These are phyloP conservation scores for Fennellomyces sp. DNA, from an alignment of 371 early-diverging fungal species.

Conservation along the genomic window DNA sequence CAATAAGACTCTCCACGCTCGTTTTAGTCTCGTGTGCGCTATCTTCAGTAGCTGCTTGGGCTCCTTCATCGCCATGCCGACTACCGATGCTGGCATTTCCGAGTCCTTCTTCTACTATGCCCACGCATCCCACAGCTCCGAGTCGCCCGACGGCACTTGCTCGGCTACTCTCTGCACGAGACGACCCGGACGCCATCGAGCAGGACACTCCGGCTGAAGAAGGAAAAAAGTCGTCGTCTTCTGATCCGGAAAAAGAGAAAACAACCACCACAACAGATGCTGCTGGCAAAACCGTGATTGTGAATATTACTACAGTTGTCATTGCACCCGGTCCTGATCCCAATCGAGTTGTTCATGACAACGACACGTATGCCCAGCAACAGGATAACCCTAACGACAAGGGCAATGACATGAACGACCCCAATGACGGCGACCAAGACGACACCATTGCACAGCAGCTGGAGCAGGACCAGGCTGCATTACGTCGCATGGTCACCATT, in stretches of 20 bases:
- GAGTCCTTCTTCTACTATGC: background rate
- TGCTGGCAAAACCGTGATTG: conserved; percentile 7
- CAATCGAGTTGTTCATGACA: conserved; percentile 15
- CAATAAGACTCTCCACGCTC: background rate
- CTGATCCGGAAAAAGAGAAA: background rate
- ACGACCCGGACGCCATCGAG: no score
- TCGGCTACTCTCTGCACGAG: background rate
- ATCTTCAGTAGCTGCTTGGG: background rate
- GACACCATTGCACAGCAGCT: conserved; percentile 16
- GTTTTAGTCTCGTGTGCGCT: conserved; percentile 1
- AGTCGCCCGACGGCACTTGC: background rate
- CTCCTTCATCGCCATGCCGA: background rate
- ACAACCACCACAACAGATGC: conserved; percentile 5
- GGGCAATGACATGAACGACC: background rate
- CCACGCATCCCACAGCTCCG: background rate
- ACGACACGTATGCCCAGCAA: conserved; percentile 12
- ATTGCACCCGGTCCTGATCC: conserved; percentile 18
- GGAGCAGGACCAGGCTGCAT: conserved; percentile 22
- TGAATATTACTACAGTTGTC: conserved; percentile 15
- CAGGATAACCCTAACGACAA: background rate
- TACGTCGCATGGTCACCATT: conserved; percentile 24
- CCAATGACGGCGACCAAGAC: conserved; percentile 2
- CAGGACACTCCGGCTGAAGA: background rate
- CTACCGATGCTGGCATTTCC: background rate
- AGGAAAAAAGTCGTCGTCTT: background rate